Evolutionary conservation across 495 filamentous ascomycete genomes (phyloP).

Genomic region (Aspergillus conjunctus): DNA sequence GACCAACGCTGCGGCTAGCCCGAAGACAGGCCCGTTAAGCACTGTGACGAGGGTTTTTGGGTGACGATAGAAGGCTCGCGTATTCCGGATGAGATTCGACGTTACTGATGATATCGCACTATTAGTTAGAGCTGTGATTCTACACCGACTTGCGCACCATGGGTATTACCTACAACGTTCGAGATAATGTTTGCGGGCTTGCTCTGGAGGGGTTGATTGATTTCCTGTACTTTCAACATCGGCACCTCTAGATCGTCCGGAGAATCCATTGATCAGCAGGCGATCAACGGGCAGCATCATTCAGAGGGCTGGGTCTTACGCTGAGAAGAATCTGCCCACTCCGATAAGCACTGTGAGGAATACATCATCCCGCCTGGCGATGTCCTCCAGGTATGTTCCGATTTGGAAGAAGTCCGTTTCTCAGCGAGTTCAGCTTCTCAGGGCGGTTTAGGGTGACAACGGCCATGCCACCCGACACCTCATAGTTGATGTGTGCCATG

Average conservation of each 20-base stretch:
- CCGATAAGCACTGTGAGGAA: conserved; percentile 17
- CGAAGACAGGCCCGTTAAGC: conserved; percentile 18
- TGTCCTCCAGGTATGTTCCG: conserved; percentile 5
- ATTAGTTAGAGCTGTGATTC: conserved; percentile 1
- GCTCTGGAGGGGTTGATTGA: not conserved
- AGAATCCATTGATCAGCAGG: not conserved
- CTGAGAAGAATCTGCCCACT: conserved; percentile 18
- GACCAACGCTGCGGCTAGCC: conserved; percentile 16
- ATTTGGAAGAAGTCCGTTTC: conserved; percentile 9
- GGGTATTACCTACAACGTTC: not conserved
- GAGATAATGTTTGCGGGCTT: not conserved
- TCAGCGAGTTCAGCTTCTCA: conserved; percentile 15
- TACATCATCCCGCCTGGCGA: conserved; percentile 4
- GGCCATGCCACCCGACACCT: not conserved
- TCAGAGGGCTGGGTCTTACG: conserved; percentile 9
- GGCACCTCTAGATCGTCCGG: not conserved
- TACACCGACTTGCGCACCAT: not conserved
- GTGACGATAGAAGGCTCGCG: conserved; percentile 20
- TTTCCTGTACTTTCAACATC: conserved; percentile 7
- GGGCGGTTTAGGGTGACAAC: conserved; percentile 17
- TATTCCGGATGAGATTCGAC: conserved; percentile 8
- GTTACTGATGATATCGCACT: conserved; percentile 12
- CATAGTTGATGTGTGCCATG: not conserved
- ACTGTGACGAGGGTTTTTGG: conserved; percentile 18
- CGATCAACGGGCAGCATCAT: not conserved